Conservation (phyloP, 2,329 filamentous ascomycete species). For the Xylaria sp. region DNA sequence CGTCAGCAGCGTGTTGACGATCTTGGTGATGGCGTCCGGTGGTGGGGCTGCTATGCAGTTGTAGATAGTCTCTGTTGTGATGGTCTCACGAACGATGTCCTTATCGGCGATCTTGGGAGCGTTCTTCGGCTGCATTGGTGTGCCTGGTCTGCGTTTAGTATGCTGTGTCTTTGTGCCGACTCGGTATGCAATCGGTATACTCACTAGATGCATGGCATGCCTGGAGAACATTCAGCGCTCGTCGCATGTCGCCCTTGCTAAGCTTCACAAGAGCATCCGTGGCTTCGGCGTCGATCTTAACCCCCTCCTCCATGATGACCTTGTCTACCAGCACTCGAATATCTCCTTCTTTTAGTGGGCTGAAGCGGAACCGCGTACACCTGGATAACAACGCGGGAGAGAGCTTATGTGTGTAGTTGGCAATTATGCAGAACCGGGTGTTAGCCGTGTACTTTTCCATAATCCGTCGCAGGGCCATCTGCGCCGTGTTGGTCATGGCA, state of each 20-base stretch:
- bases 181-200: slow-evolving; percentile 37
- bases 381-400: slow-evolving; percentile 90
- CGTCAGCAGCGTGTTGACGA: slow-evolving; percentile 82
- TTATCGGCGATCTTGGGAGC: slow-evolving; percentile 68
- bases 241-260: slow-evolving; percentile 95
- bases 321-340: slow-evolving; percentile 87
- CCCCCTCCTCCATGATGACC: slow-evolving; percentile 86
- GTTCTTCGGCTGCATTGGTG: slow-evolving; percentile 71
- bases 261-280: slow-evolving; percentile 84
- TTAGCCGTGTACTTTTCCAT: slow-evolving; percentile 99
- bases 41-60: slow-evolving; percentile 97
- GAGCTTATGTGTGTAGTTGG: slow-evolving; percentile 98
- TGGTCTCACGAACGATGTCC: slow-evolving; percentile 76
- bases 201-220: slow-evolving; percentile 94
- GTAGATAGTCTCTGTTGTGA: slow-evolving; percentile 95
- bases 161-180: background rate
- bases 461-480: slow-evolving; percentile 95
- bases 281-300: slow-evolving; percentile 84
- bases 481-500: slow-evolving; percentile 98
- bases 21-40: slow-evolving; percentile 85
- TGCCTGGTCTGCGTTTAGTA: slow-evolving; percentile 58
- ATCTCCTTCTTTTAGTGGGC: slow-evolving; percentile 87
- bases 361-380: slow-evolving; percentile 95
- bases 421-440: slow-evolving; percentile 97
- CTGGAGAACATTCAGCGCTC: slow-evolving; percentile 93